phyloP scores from a whole-genome alignment of 2,329 filamentous ascomycete species.

The Fusarium odoratissimum region DNA sequence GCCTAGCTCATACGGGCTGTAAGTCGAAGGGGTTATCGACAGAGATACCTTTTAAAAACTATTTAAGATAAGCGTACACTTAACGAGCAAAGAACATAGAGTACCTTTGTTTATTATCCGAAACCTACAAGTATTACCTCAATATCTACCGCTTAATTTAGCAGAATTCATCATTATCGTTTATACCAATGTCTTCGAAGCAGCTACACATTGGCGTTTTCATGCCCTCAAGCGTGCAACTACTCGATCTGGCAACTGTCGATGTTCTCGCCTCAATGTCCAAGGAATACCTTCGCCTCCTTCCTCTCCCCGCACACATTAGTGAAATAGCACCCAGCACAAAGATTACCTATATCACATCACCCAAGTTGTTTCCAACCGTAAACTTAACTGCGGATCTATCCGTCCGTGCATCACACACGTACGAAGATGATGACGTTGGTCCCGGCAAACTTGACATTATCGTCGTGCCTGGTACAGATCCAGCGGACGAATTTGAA shows the following conservation, averaged over 20 bases:
- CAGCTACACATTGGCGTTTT: conserved; percentile 62
- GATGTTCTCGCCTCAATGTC: conserved; percentile 62
- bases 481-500: conserved; percentile 52
- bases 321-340: conserved; percentile 56
- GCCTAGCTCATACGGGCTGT: conserved; percentile 15
- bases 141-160: not conserved
- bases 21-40: not conserved
- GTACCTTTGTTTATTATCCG: not conserved
- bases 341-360: conserved; percentile 60
- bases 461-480: conserved; percentile 62
- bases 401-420: conserved; percentile 55
- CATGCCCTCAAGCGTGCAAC: conserved; percentile 58
- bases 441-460: conserved; percentile 63
- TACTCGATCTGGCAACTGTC: conserved; percentile 63
- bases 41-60: not conserved
- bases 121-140: not conserved
- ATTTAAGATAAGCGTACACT: conserved; percentile 2
- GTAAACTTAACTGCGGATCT: conserved; percentile 57
- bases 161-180: not conserved
- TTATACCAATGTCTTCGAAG: conserved; percentile 28
- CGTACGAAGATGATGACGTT: conserved; percentile 58
- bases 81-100: not conserved
- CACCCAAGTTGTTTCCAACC: conserved; percentile 48
- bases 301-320: conserved; percentile 52
- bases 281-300: conserved; percentile 55